Base-by-base conservation (phyloP, 169 alveolate species). In the Babesia caballi region DNA sequence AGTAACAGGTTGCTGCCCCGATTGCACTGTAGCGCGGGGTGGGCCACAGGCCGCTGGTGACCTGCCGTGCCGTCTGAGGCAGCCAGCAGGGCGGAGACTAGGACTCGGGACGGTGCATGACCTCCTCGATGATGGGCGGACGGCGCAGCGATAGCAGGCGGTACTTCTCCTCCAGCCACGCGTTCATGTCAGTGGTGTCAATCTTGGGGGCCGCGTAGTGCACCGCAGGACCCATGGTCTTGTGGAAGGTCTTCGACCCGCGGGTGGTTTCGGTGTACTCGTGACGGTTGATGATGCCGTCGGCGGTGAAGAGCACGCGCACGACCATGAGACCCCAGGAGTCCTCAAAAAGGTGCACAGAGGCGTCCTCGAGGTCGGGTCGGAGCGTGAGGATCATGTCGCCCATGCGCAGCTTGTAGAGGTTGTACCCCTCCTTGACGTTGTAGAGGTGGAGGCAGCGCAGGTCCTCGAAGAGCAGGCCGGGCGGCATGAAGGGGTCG, bases 341-440 rank as follows among this genome's bases (percentile, higher is more conserved):
- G 68, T 68, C 72, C 68, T 77, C 85, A 66, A 77, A 77, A 0
- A 77, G 60, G 30, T 77, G 85, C 51, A 77, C 47, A 12, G 85
- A 47, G 7, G 46, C 82, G 32, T 77, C 50, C 53, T 67, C 82
- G 9, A 77, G 73, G 63, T 77, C 82, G 21, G 71, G 85, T 17
- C 80, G 59, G 3, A 77, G 67, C 4, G 85, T 77, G 33, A 77
- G 49, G 17, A 77, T 66, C 85, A 77, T 77, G 54, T 77, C 85
- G 38, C 85, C 85, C 28, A 77, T 46, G 33, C 72, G 70, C 12
- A 77, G 33, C 41, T 77, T 77, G 54, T 77, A 77, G 50, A 77
- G 51, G 33, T 44, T 17, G 28, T 49, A 77, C 15, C 66, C 82
- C 36, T 36, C 38, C 38, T 40, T 21, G 19, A 77, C 61, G 7